phyloP scores from a whole-genome alignment of 78 protist species.

The Tieghemostelium lacteum region DNA sequence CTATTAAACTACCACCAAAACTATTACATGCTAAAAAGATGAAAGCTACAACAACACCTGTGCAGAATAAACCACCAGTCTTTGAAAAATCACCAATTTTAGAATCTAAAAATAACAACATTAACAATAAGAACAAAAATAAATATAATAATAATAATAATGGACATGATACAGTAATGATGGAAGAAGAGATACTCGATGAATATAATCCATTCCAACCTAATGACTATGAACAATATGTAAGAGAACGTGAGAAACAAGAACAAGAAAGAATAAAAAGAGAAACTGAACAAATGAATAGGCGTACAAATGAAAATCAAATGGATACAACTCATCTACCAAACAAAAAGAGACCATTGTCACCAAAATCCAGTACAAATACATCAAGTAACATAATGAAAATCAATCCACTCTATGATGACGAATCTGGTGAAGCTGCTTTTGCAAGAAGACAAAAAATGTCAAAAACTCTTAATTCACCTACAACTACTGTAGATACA shows the following conservation, averaged over 20 bases:
- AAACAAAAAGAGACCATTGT: background rate
- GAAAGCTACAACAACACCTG: background rate
- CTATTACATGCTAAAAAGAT: conserved; percentile 13
- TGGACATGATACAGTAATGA: background rate
- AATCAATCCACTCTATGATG: background rate
- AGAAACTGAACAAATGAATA: background rate
- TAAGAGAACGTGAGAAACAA: conserved; percentile 12
- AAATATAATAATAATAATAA: background rate
- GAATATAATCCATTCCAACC: conserved; percentile 73
- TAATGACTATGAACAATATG: conserved; percentile 58
- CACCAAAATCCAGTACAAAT: background rate
- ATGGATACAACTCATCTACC: background rate
- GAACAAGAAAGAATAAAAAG: conserved; percentile 8
- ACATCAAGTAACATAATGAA: background rate
- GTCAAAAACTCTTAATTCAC: no score
- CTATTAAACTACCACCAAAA: conserved; percentile 42
- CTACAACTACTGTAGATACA: conserved; percentile 1
- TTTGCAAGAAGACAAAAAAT: background rate
- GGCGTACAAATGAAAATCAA: background rate
- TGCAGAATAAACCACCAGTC: background rate
- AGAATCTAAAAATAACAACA: background rate
- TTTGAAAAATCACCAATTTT: background rate
- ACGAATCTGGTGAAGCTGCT: background rate
- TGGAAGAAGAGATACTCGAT: conserved; percentile 41
- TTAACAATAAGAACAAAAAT: background rate